Conservation (phyloP, 1,284 basidiomycete species). For the Tetrapyrgos nigripes region DNA sequence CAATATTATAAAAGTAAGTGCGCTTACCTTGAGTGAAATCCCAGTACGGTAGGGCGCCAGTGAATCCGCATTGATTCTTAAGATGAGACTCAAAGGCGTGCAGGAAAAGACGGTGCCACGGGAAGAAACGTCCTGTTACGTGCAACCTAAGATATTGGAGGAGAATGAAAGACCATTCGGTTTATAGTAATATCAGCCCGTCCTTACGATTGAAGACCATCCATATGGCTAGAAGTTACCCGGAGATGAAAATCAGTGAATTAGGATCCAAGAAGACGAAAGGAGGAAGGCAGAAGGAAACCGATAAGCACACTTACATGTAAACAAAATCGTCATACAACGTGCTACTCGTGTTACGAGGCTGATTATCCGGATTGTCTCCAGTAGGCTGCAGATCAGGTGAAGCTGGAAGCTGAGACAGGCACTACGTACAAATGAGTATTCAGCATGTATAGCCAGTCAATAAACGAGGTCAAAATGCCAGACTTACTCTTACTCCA, state of each 20-base stretch:
- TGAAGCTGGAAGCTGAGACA: conserved; percentile 36
- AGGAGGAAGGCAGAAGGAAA: background rate
- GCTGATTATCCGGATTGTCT: conserved; percentile 29
- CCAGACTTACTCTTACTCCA: conserved; percentile 23
- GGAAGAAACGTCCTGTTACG: conserved; percentile 41
- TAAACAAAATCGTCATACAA: conserved; percentile 41
- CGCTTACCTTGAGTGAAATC: conserved; percentile 41
- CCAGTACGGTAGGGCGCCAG: conserved; percentile 44
- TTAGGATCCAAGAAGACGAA: too few relatives aligned
- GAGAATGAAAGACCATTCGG: background rate
- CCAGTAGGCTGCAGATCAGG: conserved; percentile 31
- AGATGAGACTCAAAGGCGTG: conserved; percentile 36
- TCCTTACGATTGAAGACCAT: conserved; percentile 39
- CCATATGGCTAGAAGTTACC: conserved; percentile 43
- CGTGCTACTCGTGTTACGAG: conserved; percentile 37
- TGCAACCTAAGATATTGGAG: conserved; percentile 36
- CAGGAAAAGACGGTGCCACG: conserved; percentile 46
- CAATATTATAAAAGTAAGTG: background rate
- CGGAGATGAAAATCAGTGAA: background rate
- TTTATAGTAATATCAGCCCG: background rate
- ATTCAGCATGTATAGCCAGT: too few relatives aligned
- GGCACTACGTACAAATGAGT: too few relatives aligned
- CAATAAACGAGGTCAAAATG: background rate
- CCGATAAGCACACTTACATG: too few relatives aligned
- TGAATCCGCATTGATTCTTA: conserved; percentile 39